Conservation (phyloP, 345 rosid species). For the Crucihimalaya himalaica region DNA sequence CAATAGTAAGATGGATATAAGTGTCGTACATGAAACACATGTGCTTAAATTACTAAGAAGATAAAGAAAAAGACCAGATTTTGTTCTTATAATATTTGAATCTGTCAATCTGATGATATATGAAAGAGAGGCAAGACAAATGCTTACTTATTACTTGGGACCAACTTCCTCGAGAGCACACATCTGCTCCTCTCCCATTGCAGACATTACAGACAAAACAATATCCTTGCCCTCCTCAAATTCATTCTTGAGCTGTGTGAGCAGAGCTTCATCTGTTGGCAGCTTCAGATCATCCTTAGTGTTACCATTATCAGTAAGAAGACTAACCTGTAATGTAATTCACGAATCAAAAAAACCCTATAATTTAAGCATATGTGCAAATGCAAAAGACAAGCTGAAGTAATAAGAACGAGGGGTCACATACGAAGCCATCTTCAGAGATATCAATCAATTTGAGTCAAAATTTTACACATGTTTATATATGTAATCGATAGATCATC, state of each 20-base stretch:
- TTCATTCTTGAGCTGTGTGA: constrained; percentile 64
- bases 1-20: constrained; percentile 12
- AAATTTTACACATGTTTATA: neutral
- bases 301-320: constrained; percentile 64
- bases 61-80: neutral
- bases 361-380: neutral
- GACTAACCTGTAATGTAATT: constrained; percentile 52
- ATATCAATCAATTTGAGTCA: constrained; percentile 54
- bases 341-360: neutral
- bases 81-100: neutral
- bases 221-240: constrained; percentile 73
- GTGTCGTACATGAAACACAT: constrained; percentile 4
- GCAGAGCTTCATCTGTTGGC: constrained; percentile 69
- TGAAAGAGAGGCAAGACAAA: constrained; percentile 6
- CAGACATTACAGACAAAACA: constrained; percentile 69
- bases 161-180: constrained; percentile 72
- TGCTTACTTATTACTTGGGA: constrained; percentile 42
- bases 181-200: constrained; percentile 93
- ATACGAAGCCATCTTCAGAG: constrained; percentile 80
- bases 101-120: neutral
- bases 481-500: neutral
- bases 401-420: neutral
- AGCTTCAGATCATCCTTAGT: constrained; percentile 82
- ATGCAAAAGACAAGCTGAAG: neutral
- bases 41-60: neutral